Base-by-base conservation (phyloP, 768 basidiomycete species). In the Mycena indigotica region DNA sequence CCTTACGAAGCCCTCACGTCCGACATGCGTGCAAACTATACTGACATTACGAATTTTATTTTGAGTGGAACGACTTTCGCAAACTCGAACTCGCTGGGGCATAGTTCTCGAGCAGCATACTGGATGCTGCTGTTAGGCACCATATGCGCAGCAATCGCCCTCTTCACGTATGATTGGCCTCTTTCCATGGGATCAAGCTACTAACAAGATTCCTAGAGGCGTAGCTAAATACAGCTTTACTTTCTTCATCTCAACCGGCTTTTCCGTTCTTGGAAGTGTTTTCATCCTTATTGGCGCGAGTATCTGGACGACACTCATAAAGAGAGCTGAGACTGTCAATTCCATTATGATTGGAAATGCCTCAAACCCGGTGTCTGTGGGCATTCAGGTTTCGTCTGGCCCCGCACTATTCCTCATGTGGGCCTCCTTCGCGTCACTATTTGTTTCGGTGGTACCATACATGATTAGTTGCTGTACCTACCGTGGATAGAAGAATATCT, bases 391-490 rank as follows among this genome's bases (percentile, higher is more conserved):
- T 6, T 79, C 85, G 1, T 74, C 77, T 13, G 91, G 89, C 15
- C 72, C 77, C 50, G 91, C 81, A 21, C 66, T 92, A 55, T 85
- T 78, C 70, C 72, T 93, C 44, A 74, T 83, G 8, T 93, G 91
- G 91, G 87, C 86, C 1, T 82, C 89, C 3, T 90, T 89, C 67
- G 87, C 79, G 25, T 82, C 82, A 67, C 76, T 92, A 32, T 70
- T 84, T 32, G 76, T 80, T 19, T 90, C 91, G 1, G 74, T 85
- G 50, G 68, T 89, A 39, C 91, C 91, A 15, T 93, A 91, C 67
- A 80, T 89, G 78, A 79, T 91, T 61, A 92, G 90, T 63, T 92
- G 89, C 66, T 91, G 88, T 73, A 92, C 91, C 53, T 92, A 79
- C 74, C 84, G 89, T 61, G 87, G 89, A 73, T 89, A 67, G 75